These are phyloP conservation scores for Quercus tomentella DNA, from an alignment of 331 rosid genomes.

Conservation along the genomic window DNA sequence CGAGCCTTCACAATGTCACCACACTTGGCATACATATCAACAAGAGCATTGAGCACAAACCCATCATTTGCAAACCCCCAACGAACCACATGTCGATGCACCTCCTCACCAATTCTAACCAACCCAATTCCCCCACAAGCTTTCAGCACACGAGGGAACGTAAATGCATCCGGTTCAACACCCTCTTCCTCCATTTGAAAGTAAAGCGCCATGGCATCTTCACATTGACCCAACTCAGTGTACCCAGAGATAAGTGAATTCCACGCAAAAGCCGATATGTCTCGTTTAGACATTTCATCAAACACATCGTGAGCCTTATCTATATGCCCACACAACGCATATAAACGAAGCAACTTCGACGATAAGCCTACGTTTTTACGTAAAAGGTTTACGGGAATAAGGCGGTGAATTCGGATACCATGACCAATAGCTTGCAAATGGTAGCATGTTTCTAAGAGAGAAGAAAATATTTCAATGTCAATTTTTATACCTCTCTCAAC, in stretches of 20 bases:
- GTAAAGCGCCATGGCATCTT: constrained; percentile 86
- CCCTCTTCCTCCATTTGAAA: constrained; percentile 91
- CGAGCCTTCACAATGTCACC: constrained; percentile 85
- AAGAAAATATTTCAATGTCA: constrained; percentile 55
- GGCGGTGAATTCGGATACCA: constrained; percentile 58
- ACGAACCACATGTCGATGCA: constrained; percentile 64
- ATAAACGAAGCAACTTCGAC: constrained; percentile 64
- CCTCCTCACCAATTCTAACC: constrained; percentile 69
- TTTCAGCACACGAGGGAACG: constrained; percentile 76
- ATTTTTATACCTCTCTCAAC: constrained; percentile 46
- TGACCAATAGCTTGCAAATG: constrained; percentile 37
- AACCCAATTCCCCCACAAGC: constrained; percentile 84
- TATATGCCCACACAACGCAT: constrained; percentile 48
- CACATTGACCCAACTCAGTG: constrained; percentile 51
- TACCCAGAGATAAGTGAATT: constrained; percentile 82
- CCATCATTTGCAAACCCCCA: constrained; percentile 48
- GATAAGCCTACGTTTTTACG: constrained; percentile 58
- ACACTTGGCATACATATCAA: constrained; percentile 89
- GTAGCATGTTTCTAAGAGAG: constrained; percentile 70
- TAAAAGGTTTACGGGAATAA: constrained; percentile 45
- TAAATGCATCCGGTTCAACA: constrained; percentile 62
- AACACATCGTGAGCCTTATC: constrained; percentile 73
- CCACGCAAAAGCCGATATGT: constrained; percentile 64
- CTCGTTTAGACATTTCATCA: constrained; percentile 64
- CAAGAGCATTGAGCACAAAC: constrained; percentile 75